Conservation (phyloP, 495 filamentous ascomycete species). For the Halenospora varia region DNA sequence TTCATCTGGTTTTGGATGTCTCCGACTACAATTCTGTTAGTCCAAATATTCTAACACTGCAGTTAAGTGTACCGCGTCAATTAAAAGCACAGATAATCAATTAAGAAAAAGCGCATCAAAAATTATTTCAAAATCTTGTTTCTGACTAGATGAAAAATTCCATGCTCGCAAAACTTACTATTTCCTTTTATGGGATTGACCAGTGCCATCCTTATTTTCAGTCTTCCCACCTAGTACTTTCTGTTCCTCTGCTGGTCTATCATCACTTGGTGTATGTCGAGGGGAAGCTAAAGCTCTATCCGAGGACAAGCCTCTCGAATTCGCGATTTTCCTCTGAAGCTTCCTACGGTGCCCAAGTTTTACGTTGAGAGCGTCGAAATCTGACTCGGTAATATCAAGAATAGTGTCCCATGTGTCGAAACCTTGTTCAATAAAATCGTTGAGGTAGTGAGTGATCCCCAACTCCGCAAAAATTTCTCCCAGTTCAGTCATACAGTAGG, state of each 20-base stretch:
- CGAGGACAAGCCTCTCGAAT: conserved; percentile 53
- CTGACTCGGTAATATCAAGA: conserved; percentile 74
- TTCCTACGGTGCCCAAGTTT: conserved; percentile 71
- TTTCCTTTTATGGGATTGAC: conserved; percentile 55
- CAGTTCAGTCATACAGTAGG: conserved; percentile 52
- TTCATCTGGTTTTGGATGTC: conserved; percentile 78
- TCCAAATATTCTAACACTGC: too few relatives aligned
- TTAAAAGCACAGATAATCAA: too few relatives aligned
- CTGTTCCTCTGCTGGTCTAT: conserved; percentile 17
- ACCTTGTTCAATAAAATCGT: conserved; percentile 64
- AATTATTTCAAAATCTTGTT: too few relatives aligned
- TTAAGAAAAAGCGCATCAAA: too few relatives aligned
- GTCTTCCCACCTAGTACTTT: conserved; percentile 24
- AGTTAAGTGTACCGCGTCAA: too few relatives aligned
- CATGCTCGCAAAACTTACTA: too few relatives aligned
- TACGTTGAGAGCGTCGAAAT: conserved; percentile 65
- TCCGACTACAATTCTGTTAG: too few relatives aligned
- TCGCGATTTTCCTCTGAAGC: conserved; percentile 50
- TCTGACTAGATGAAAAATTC: too few relatives aligned
- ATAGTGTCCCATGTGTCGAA: conserved; percentile 81
- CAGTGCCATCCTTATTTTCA: conserved; percentile 32
- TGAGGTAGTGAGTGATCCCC: conserved; percentile 69
- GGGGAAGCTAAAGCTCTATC: conserved; percentile 38
- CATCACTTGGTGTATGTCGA: conserved; percentile 22
- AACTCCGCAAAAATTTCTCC: conserved; percentile 60